phyloP scores from a whole-genome alignment of 352 stramenopile genomes.

The Globisporangium barbulae region DNA sequence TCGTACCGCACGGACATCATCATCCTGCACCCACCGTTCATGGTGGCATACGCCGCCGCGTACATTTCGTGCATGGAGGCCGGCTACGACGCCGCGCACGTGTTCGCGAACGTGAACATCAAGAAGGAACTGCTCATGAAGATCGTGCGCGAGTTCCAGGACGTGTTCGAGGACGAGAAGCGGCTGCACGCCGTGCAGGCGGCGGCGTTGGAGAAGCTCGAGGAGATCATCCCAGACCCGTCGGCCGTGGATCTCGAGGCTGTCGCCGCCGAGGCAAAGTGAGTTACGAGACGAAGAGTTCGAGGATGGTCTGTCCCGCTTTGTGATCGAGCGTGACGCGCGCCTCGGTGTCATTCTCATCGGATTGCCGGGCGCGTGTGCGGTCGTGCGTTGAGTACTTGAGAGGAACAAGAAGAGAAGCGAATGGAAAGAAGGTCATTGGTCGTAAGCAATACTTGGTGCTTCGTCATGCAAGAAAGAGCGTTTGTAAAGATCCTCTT shows the following conservation, averaged over 20 bases:
- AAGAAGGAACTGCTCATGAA: slow-evolving; percentile 81
- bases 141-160: slow-evolving; percentile 73
- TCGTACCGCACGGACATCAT: slow-evolving; percentile 89
- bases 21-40: slow-evolving; percentile 79
- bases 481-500: too few species aligned
- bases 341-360: too few species aligned
- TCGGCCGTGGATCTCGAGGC: slow-evolving; percentile 23
- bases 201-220: slow-evolving; percentile 64
- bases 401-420: too few species aligned
- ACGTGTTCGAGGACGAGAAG: slow-evolving; percentile 75
- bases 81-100: slow-evolving; percentile 69
- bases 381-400: too few species aligned
- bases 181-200: slow-evolving; percentile 60
- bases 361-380: too few species aligned
- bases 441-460: too few species aligned
- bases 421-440: too few species aligned
- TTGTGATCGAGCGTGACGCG: neutral
- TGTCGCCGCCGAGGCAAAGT: slow-evolving; percentile 27
- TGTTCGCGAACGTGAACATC: slow-evolving; percentile 79
- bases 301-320: neutral
- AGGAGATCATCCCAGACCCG: slow-evolving; percentile 76
- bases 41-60: slow-evolving; percentile 81
- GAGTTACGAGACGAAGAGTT: neutral
- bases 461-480: too few species aligned
- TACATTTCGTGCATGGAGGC: slow-evolving; percentile 79